Evolutionary conservation across 495 filamentous ascomycete genomes (phyloP).

Genomic region (Astrothelium subdiscretum): DNA sequence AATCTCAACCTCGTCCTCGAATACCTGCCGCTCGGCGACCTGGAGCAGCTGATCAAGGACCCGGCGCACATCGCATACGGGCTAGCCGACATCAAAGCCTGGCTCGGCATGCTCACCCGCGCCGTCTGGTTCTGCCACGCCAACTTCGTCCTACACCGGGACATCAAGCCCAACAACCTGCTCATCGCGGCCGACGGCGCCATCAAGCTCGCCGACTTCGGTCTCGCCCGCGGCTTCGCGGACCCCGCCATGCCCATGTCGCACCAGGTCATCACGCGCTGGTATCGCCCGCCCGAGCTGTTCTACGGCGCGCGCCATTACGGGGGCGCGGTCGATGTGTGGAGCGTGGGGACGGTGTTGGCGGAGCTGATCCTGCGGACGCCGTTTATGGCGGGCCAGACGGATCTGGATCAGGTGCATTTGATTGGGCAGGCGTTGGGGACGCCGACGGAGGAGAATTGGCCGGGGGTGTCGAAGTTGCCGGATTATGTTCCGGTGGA

Average conservation of each 20-base stretch:
- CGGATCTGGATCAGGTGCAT: conserved; percentile 66
- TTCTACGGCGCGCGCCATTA: conserved; percentile 85
- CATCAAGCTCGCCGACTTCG: conserved; percentile 96
- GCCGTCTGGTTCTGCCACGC: conserved; percentile 96
- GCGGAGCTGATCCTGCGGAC: conserved; percentile 73
- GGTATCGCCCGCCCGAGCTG: conserved; percentile 79
- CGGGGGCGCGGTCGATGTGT: conserved; percentile 81
- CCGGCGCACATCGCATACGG: conserved; percentile 58
- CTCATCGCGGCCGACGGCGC: conserved; percentile 86
- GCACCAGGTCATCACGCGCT: conserved; percentile 86
- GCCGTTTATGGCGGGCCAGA: conserved; percentile 42
- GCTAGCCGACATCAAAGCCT: conserved; percentile 84
- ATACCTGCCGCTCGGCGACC: conserved; percentile 78
- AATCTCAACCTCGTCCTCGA: conserved; percentile 94
- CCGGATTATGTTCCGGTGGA: conserved; percentile 56
- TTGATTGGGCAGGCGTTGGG: conserved; percentile 78
- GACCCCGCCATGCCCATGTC: conserved; percentile 89
- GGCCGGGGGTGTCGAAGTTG: conserved; percentile 80
- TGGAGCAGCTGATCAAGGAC: conserved; percentile 88
- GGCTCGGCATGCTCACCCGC: conserved; percentile 93
- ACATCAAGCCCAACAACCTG: conserved; percentile 98
- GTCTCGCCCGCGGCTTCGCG: conserved; percentile 75
- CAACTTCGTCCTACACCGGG: conserved; percentile 86
- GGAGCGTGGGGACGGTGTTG: conserved; percentile 89
- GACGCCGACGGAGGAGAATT: conserved; percentile 86